Evolutionary conservation across 441 rosid genomes (phyloP).

Genomic region (Manihot esculenta): DNA sequence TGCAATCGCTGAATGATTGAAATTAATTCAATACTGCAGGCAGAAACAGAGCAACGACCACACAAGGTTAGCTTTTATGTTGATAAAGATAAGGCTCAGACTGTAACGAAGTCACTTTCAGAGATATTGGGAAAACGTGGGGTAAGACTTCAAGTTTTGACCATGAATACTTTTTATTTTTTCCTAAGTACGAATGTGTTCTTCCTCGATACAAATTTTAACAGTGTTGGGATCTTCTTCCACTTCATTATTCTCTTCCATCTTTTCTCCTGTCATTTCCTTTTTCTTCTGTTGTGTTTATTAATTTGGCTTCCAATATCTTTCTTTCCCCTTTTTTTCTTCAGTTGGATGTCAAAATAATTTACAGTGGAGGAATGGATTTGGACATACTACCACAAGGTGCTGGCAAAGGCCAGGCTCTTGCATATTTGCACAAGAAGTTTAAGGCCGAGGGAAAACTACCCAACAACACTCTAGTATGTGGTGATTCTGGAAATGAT

Average conservation of each 20-base stretch:
- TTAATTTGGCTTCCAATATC: background rate
- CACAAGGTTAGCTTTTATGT: constrained; percentile 88
- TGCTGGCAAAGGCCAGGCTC: constrained; percentile 99
- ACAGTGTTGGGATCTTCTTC: background rate
- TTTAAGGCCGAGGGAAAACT: constrained; percentile 62
- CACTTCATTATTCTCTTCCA: background rate
- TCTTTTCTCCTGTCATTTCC: constrained; percentile 1
- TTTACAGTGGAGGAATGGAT: constrained; percentile 96
- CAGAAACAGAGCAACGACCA: constrained; percentile 77
- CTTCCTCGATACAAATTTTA: background rate
- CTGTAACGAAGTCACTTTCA: constrained; percentile 54
- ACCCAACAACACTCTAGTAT: constrained; percentile 73
- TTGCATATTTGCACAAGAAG: constrained; percentile 76
- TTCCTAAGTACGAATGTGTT: background rate
- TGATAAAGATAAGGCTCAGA: constrained; percentile 68
- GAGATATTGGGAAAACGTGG: constrained; percentile 53
- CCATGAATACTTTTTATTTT: background rate
- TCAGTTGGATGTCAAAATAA: constrained; percentile 90
- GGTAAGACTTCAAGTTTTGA: constrained; percentile 42
- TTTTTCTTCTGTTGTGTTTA: constrained; percentile 10
- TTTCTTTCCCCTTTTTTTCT: background rate
- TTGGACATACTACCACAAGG: constrained; percentile 94
- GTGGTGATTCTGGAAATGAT: constrained; percentile 98
- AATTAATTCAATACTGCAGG: constrained; percentile 42
- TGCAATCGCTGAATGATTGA: constrained; percentile 20